phyloP scores from a whole-genome alignment of 2,329 filamentous ascomycete species.

The Botryotinia globosa region DNA sequence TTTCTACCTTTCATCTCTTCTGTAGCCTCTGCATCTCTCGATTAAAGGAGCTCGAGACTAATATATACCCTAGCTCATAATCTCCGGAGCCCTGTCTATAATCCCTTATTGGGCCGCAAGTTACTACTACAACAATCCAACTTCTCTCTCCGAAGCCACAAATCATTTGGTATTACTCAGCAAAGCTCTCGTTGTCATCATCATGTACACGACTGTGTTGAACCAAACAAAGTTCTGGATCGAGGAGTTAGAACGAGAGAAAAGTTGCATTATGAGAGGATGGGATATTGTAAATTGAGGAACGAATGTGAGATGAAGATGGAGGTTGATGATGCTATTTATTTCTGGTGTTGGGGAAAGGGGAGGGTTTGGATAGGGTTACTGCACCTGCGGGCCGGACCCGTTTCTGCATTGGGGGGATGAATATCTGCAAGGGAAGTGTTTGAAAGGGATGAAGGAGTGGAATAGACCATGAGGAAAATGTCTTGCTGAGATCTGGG shows the following conservation, averaged over 20 bases:
- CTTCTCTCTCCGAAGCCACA: not conserved
- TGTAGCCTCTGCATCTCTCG: no score
- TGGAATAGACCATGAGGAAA: not conserved
- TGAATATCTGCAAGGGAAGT: no score
- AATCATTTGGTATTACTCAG: not conserved
- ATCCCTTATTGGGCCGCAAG: not conserved
- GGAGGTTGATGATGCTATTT: not conserved
- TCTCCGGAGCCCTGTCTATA: not conserved
- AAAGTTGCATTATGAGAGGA: not conserved
- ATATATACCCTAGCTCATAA: not conserved
- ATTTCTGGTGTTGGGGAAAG: not conserved
- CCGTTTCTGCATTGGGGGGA: not conserved
- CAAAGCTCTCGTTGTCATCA: not conserved
- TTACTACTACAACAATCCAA: not conserved
- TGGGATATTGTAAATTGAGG: not conserved
- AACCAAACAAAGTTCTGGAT: not conserved
- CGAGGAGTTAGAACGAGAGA: not conserved
- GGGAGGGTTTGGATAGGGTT: no score
- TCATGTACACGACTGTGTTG: not conserved
- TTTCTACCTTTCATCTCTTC: not conserved
- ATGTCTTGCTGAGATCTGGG: not conserved
- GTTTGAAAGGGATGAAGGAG: accelerated
- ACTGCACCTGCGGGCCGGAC: not conserved
- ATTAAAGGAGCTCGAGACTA: not conserved
- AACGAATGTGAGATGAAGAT: accelerated